A percentile compares a stretch with the other conserved stretches of the same genome.
These are phyloP conservation scores for Heimioporus sp. DNA, from an alignment of 768 basidiomycete species.

Conservation along the genomic window DNA sequence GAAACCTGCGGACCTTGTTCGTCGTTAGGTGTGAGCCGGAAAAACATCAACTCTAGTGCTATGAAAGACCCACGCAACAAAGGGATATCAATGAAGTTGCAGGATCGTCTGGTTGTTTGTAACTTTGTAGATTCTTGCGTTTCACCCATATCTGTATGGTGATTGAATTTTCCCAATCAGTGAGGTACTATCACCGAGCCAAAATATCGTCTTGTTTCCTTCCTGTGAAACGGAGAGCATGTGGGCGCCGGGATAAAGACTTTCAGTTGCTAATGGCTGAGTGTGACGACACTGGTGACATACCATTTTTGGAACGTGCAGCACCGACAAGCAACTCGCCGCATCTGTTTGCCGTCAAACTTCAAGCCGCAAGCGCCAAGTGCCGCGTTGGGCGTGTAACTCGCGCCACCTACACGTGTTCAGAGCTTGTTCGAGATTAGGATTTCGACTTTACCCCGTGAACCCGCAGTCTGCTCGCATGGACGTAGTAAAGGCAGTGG, in stretches of 20 bases:
- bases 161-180: too few relatives aligned
- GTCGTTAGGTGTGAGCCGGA: background rate
- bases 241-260: background rate
- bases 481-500: conserved; percentile 95
- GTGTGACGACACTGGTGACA: background rate
- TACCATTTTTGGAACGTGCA: conserved; percentile 1
- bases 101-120: too few relatives aligned
- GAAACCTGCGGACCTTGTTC: background rate
- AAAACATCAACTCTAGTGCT: background rate
- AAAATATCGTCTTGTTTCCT: too few relatives aligned
- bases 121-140: too few relatives aligned
- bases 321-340: too few relatives aligned
- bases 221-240: background rate
- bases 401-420: background rate
- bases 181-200: too few relatives aligned
- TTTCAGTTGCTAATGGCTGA: too few relatives aligned
- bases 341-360: too few relatives aligned
- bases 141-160: too few relatives aligned
- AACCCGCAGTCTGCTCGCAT: conserved; percentile 39
- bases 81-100: too few relatives aligned
- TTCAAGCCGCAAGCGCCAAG: too few relatives aligned
- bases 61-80: too few relatives aligned
- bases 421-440: background rate
- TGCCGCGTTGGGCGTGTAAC: background rate
- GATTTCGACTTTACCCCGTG: background rate